Conservation (phyloP, 805 yeast species). For the Saccharomycopsis oosterbeekiorum region DNA sequence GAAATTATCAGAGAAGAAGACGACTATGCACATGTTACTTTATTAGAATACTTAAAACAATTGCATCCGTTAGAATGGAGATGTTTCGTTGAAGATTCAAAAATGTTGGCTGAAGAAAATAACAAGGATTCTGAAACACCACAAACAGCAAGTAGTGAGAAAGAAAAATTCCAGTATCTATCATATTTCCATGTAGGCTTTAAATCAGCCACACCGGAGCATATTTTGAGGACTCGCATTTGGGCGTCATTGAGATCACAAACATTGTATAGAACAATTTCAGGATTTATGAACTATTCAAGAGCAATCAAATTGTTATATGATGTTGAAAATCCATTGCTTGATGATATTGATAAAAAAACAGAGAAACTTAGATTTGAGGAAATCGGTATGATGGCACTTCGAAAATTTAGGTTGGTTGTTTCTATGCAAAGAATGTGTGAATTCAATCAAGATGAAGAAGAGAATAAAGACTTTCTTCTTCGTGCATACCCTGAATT, state of each 20-base stretch:
- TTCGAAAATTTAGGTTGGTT: slow-evolving; percentile 53
- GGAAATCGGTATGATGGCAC: slow-evolving; percentile 37
- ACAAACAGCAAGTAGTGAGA: slow-evolving; percentile 21
- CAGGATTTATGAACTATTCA: slow-evolving; percentile 66
- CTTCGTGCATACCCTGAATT: slow-evolving; percentile 59
- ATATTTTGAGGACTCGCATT: slow-evolving; percentile 52
- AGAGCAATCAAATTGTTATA: slow-evolving; percentile 58
- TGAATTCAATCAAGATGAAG: slow-evolving; percentile 45
- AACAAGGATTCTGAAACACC: slow-evolving; percentile 21
- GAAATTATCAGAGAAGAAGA: slow-evolving; percentile 73
- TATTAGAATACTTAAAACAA: slow-evolving; percentile 59
- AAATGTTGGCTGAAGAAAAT: slow-evolving; percentile 42
- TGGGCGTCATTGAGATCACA: slow-evolving; percentile 74
- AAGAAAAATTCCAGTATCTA: slow-evolving; percentile 36
- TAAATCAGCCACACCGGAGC: slow-evolving; percentile 49
- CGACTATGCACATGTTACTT: slow-evolving; percentile 49
- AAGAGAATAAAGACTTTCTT: slow-evolving; percentile 47
- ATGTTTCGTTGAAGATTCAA: slow-evolving; percentile 57
- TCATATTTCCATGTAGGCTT: slow-evolving; percentile 60
- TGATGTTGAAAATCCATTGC: slow-evolving; percentile 43
- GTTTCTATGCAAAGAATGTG: slow-evolving; percentile 56
- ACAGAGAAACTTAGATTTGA: slow-evolving; percentile 22
- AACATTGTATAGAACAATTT: slow-evolving; percentile 61
- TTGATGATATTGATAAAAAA: slow-evolving; percentile 18
- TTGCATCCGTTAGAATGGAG: slow-evolving; percentile 63